Percentiles rank a stretch among this genome's conserved stretches.
These are phyloP conservation scores for Zygoascus meyerae DNA, from an alignment of 1,139 yeast genomes.

Conservation along the genomic window DNA sequence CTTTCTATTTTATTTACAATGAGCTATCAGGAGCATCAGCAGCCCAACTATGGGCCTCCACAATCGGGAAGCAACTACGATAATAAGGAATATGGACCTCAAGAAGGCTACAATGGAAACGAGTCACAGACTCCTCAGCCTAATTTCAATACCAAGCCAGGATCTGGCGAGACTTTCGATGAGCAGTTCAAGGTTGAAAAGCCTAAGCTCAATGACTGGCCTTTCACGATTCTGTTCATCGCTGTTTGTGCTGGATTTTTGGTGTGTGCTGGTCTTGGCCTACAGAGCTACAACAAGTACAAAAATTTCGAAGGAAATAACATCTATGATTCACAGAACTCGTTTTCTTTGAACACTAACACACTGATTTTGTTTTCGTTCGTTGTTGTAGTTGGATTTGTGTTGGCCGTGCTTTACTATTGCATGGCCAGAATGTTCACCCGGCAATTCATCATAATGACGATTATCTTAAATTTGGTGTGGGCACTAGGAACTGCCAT, in stretches of 20 bases:
- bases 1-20: neutral
- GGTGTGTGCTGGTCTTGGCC: constrained; percentile 63
- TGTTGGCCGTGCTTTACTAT: constrained; percentile 52
- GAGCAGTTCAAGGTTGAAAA: constrained; percentile 61
- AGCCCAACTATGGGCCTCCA: constrained; percentile 10
- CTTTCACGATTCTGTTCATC: constrained; percentile 52
- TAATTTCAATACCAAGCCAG: constrained; percentile 26
- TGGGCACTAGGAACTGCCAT: constrained; percentile 73
- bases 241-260: constrained; percentile 62
- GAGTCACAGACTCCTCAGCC: constrained; percentile 16
- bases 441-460: constrained; percentile 59
- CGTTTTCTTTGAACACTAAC: constrained; percentile 65
- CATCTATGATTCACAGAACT: constrained; percentile 49
- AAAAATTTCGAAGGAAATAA: constrained; percentile 57
- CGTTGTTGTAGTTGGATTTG: constrained; percentile 55
- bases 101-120: constrained; percentile 11
- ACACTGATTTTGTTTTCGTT: constrained; percentile 68
- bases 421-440: constrained; percentile 61
- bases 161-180: constrained; percentile 47
- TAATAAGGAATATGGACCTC: constrained; percentile 10
- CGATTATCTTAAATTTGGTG: constrained; percentile 61
- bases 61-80: constrained; percentile 4
- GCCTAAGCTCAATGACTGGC: constrained; percentile 59
- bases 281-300: constrained; percentile 56
- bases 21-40: constrained; percentile 13